Base-by-base conservation (phyloP, 441 rosid genomes). In the Mallotus japonicus region DNA sequence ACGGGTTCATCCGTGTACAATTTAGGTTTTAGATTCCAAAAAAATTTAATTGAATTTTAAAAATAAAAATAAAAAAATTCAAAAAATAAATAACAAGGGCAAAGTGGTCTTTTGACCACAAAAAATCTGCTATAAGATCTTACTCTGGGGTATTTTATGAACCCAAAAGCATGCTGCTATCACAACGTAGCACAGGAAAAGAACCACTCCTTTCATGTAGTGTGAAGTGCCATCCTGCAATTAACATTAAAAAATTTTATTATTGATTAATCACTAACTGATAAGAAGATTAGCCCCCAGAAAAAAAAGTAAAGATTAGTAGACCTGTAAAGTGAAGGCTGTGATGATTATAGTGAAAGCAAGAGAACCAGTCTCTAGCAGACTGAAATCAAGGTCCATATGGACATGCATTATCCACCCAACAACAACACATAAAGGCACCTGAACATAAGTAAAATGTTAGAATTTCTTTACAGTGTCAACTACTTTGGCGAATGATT, bases 151-250 rank as follows among this genome's bases (percentile, higher is more conserved):
- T 55, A 83, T 75, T 66, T 83, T 85, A 55, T 84, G 81, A 76
- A 93, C 89, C 59, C 84, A 88, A 78, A 93, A 92, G 81, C 97
- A 92, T 11, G 92, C 87, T 10, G 79, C 90, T 54, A 92, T 88
- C 5, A 89, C 88, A 34, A 88, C 34, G 82, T 92, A 94, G 76
- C 92, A 83, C 13, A 92, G 77, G 28, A 87, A 76, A 34, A 90
- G 92, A 77, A 90, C 82, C 64, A 89, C 54, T 65, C 99, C 97
- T 79, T 94, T 92, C 88, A 94, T 65, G 85, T 94, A 92, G 69
- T 94, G 97, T 44, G 99, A 92, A 57, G 91, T 94, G 20, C 99
- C 97, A 82, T 94, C 99, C 96, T 93, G 82, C 47, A 63, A 55
- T 7, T 6, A 8, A 14, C 4, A 32, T 28, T 28, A 28, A 24